Conservation (phyloP, 257 asterid genomes). For the Nicotiana benthamiana region DNA sequence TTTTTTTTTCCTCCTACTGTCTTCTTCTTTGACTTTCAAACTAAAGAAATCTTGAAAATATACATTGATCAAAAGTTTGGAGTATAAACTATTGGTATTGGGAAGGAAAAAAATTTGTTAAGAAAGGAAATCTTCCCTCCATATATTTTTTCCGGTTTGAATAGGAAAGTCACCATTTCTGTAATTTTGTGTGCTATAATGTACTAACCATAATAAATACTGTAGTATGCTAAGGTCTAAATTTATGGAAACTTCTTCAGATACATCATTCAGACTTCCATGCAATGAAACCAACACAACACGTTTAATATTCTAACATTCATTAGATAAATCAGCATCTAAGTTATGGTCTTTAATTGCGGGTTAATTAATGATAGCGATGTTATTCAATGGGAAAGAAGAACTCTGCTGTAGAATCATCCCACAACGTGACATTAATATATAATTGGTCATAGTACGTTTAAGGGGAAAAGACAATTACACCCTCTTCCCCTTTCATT, state of each 20-base stretch:
- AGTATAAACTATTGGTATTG: neutral
- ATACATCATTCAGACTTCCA: neutral
- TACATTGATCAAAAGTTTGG: neutral
- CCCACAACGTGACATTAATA: neutral
- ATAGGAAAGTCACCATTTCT: constrained; percentile 12
- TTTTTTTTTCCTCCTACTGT: neutral
- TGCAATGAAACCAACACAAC: neutral
- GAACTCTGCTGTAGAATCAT: neutral
- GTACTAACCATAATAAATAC: constrained; percentile 14
- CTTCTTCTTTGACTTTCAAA: neutral
- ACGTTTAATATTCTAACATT: constrained; percentile 7
- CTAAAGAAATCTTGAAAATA: neutral
- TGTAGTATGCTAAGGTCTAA: neutral
- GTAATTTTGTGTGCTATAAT: constrained; percentile 13
- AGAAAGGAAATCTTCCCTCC: constrained; percentile 19
- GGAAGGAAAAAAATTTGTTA: neutral
- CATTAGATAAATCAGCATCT: neutral
- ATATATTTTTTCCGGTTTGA: constrained; percentile 17
- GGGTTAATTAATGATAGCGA: neutral
- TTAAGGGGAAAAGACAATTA: neutral
- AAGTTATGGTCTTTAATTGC: neutral
- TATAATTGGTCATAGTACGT: neutral
- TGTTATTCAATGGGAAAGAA: neutral
- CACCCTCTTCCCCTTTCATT: neutral
- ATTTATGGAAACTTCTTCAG: neutral